Evolutionary conservation across 441 rosid genomes (phyloP).

Genomic region (Macaranga tanarius): DNA sequence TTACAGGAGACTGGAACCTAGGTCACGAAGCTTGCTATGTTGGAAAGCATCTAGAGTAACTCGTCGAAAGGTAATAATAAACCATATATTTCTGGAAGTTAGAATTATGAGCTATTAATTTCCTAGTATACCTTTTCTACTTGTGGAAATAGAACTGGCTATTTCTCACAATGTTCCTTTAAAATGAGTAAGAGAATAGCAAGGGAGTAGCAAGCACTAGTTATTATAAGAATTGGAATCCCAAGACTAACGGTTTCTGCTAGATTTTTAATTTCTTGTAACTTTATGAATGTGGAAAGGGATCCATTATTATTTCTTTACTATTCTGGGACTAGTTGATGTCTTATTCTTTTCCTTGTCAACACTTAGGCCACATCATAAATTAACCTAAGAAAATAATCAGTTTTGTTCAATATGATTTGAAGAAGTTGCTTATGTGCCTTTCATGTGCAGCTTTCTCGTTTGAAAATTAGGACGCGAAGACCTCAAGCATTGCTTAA

Average conservation of each 20-base stretch:
- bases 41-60: conserved; percentile 78
- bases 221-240: background rate
- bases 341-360: background rate
- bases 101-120: background rate
- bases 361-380: background rate
- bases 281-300: background rate
- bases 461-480: conserved; percentile 63
- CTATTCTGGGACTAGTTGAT: background rate
- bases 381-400: background rate
- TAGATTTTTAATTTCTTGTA: background rate
- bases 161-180: background rate
- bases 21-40: conserved; percentile 88
- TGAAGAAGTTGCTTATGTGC: conserved; percentile 2
- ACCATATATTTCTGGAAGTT: conserved; percentile 7
- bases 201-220: background rate
- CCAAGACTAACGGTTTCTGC: background rate
- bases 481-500: conserved; percentile 68
- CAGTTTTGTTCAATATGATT: background rate
- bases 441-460: conserved; percentile 56
- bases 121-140: background rate
- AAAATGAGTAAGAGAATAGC: background rate
- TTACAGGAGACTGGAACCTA: conserved; percentile 88
- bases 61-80: conserved; percentile 63
- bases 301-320: background rate
- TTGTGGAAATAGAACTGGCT: background rate